Evolutionary conservation across 257 asterid species (phyloP).

Genomic region (Pogostemon cablin): DNA sequence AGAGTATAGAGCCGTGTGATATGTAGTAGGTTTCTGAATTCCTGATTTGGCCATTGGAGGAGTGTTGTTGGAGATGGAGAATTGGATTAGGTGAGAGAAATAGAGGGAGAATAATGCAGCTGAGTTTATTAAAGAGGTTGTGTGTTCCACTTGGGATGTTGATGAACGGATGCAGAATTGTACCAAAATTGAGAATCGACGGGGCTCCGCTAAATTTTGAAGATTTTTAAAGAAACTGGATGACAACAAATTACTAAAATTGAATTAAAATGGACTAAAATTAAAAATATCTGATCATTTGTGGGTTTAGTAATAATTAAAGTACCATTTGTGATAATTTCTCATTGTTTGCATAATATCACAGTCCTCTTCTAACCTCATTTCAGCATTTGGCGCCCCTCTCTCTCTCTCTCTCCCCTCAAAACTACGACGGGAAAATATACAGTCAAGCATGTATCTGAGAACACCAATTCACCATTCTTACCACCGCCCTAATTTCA

Average conservation of each 20-base stretch:
- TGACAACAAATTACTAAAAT: no score
- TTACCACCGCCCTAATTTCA: slow-evolving; percentile 28
- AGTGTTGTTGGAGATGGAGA: background rate
- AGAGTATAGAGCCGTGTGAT: slow-evolving; percentile 62
- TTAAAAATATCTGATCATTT: no score
- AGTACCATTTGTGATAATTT: no score
- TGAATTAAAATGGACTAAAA: no score
- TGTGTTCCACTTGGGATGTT: no score
- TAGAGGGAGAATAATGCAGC: slow-evolving; percentile 27
- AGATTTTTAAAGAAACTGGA: no score
- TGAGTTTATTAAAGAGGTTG: no score
- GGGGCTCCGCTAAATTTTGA: no score
- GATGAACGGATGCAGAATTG: no score
- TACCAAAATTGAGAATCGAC: no score
- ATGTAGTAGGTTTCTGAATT: slow-evolving; percentile 49
- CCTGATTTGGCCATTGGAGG: slow-evolving; percentile 12
- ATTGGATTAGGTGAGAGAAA: slow-evolving; percentile 13
- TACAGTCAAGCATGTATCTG: slow-evolving; percentile 44
- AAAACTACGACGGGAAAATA: background rate
- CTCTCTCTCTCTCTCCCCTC: slow-evolving; percentile 25
- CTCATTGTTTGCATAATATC: background rate
- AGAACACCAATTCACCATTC: slow-evolving; percentile 41
- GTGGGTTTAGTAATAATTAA: no score
- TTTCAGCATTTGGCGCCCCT: slow-evolving; percentile 31
- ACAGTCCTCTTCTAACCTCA: slow-evolving; percentile 5